Evolutionary conservation across 2,329 filamentous ascomycete genomes (phyloP), one percentile per base, ranked within the genome.

Genomic region (Xylariaceae sp.): DNA sequence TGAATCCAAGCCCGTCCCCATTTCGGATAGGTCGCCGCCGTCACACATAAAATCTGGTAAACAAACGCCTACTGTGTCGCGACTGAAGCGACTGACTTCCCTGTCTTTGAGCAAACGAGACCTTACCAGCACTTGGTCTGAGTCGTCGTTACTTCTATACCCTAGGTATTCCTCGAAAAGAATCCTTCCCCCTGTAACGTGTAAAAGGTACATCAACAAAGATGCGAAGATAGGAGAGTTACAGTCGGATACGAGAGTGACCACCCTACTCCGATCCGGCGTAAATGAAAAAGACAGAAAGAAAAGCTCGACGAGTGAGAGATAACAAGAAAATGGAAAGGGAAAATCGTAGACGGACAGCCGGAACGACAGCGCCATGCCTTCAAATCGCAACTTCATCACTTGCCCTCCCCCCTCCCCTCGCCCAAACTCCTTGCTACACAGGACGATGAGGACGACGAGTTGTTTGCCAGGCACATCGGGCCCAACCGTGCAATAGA

Each of bases 81-180:
- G 62, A 58, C 62, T 56, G 64, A 66, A 62, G 67, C 67, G 64
- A 69, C 66, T 60, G 59, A 58, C 64, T 66, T 64, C 60, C 66
- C 65, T 62, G 56, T 68, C 63, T 69, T 30, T 63, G 48, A 66
- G 66, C 66, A 69, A 45, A 71, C 66, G 66, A 64, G 68, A 70
- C 70, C 69, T 68, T 69, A 68, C 65, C 71, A 73, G 71, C 71
- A 72, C 71, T 73, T 73, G 71, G 71, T 72, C 66, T 67, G 67
- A 72, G 71, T 68, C 66, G 30, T 55, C 68, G 70, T 68, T 64
- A 70, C 70, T 62, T 72, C 69, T 72, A 71, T 72, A 68, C 49
- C 64, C 61, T 63, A 56, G 23, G 23, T 30, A 30, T 58, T 60
- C 52, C 57, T 57, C 15, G 13, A 23, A 44, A 42, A 3, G 54